Evolutionary conservation across 2,329 filamentous ascomycete genomes (phyloP), one percentile per base, ranked within the genome.

Genomic region (Chalaropsis ovoidea): DNA sequence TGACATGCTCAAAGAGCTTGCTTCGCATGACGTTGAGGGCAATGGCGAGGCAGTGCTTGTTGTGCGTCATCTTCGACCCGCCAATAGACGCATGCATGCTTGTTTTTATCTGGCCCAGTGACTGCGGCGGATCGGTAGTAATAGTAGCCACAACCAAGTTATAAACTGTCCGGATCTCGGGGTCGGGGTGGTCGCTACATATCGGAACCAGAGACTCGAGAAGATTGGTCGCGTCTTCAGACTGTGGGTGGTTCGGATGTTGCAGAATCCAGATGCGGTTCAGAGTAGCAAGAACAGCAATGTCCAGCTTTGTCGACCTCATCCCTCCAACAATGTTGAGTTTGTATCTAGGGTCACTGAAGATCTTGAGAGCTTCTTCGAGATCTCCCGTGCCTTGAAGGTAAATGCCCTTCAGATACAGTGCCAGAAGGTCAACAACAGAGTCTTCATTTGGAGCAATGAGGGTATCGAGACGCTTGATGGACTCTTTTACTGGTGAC

Each of bases 21-120:
- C 82, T 85, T 63, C 88, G 87, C 88, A 96, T 95, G 69, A 94
- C 86, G 70, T 86, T 91, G 67, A 96, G 82, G 5, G 88, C 86
- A 69, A 96, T 88, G 61, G 86, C 86, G n/a, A 91, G 81, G 64
- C 92, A 87, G 69, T 95, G 88, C 39, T 84, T 84, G 73, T 96
- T 96, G 65, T 80, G 80, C 8, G 87, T 85, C 7, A 79, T 78
- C 69, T 87, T 86, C 13, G 89, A 86, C 2, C 85, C 83, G 47
- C 82, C 81, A 52, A 96, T 81, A 1, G 90, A 88, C 47, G 81
- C 80, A 68, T 89, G 85, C 64, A 96, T 86, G 71, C 87, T 85
- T 49, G 86, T 82, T 75, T 96, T 96, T 65, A 88, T 86, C 68
- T 87, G 83, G 67, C 89, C 85, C 68, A 94, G 87, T 31, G 87